A percentile compares a stretch with the other conserved stretches of the same genome.
phyloP scores from a whole-genome alignment of 139 green algal genomes.

The Haematococcus lacustris region DNA sequence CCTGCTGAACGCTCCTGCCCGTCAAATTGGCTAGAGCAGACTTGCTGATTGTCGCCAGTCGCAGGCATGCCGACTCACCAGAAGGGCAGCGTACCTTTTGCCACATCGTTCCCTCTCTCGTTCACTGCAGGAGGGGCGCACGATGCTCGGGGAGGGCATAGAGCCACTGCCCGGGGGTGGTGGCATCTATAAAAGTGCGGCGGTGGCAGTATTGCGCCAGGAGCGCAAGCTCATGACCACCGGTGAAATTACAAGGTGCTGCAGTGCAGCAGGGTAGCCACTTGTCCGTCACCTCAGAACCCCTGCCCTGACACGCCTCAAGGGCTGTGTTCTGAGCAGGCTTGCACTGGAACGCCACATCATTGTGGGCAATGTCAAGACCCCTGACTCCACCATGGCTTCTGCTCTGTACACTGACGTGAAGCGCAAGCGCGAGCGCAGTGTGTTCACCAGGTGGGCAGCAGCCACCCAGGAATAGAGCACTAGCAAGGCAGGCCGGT shows the following conservation, averaged over 20 bases:
- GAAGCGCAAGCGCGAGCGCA: constrained; percentile 60
- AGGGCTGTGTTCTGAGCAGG: neutral
- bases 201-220: constrained; percentile 55
- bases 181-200: constrained; percentile 76
- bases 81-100: too few relatives aligned
- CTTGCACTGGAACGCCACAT: constrained; percentile 52
- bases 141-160: constrained; percentile 5
- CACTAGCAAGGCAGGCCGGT: neutral
- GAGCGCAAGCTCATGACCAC: constrained; percentile 73
- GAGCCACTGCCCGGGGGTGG: constrained; percentile 28
- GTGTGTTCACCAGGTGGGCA: constrained; percentile 34
- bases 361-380: constrained; percentile 69
- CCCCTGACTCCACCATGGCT: constrained; percentile 81
- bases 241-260: constrained; percentile 45
- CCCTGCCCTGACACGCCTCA: neutral
- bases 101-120: too few relatives aligned
- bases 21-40: too few relatives aligned
- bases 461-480: too few relatives aligned
- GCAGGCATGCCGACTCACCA: too few relatives aligned
- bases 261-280: neutral
- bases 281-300: neutral
- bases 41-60: too few relatives aligned
- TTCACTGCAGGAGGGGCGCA: too few relatives aligned
- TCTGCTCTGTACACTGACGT: constrained; percentile 80
- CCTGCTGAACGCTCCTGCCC: too few relatives aligned